Evolutionary conservation across 371 early-diverging fungal genomes (phyloP).

Genomic region (Mortierella sp.): DNA sequence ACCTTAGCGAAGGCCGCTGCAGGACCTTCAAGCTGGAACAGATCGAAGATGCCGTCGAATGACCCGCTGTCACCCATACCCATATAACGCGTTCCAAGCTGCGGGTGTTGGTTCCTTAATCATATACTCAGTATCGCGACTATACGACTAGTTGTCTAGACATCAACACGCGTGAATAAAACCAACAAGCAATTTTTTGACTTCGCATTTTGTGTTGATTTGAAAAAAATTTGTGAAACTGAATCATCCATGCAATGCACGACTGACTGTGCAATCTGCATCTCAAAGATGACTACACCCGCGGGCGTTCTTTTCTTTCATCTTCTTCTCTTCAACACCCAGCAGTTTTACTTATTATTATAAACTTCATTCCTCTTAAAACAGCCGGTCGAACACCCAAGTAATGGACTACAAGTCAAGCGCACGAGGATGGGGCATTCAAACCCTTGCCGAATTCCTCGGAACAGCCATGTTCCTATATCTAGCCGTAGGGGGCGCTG

Average conservation of each 20-base stretch:
- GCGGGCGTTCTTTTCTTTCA: background rate
- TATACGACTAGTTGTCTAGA: no score
- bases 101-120: no score
- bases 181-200: no score
- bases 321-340: background rate
- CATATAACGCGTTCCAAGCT: no score
- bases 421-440: constrained; percentile 19
- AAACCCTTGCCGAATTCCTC: constrained; percentile 57
- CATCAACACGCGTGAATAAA: no score
- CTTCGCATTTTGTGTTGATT: background rate
- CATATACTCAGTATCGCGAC: no score
- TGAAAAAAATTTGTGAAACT: constrained; percentile 5
- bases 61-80: no score
- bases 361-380: background rate
- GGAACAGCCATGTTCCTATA: constrained; percentile 71
- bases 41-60: no score
- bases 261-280: background rate
- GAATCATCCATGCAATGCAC: background rate
- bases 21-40: no score
- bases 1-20: no score
- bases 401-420: constrained; percentile 2
- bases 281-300: no score
- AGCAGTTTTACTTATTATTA: background rate
- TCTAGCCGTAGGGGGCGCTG: constrained; percentile 58
- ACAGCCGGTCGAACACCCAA: no score